Percentiles rank a stretch among this genome's conserved stretches.
Conservation (phyloP, 1,139 yeast genomes). For the Candida smagusa region DNA sequence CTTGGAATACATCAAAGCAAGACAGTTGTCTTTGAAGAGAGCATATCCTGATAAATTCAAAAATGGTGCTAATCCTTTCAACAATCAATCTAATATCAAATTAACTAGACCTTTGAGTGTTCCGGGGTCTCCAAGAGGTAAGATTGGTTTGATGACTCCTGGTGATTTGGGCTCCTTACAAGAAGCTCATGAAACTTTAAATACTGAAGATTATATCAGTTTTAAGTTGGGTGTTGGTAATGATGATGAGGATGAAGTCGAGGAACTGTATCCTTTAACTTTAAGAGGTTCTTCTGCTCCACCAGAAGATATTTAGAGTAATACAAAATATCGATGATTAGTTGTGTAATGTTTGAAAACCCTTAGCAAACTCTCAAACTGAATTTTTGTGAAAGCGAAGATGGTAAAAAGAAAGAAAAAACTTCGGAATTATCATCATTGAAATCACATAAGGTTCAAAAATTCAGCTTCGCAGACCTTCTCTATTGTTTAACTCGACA, state of each 20-base stretch:
- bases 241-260: constrained; percentile 45
- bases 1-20: constrained; percentile 89
- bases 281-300: constrained; percentile 46
- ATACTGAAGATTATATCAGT: constrained; percentile 76
- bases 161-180: constrained; percentile 97
- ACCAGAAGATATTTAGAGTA: constrained; percentile 18
- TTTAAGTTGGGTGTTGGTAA: constrained; percentile 65
- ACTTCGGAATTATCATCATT: too few relatives aligned
- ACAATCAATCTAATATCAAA: constrained; percentile 53
- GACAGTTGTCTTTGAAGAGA: constrained; percentile 85
- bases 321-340: background rate
- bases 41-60: constrained; percentile 89
- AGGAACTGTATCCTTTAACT: constrained; percentile 42
- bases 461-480: too few relatives aligned
- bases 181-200: constrained; percentile 72
- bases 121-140: constrained; percentile 86
- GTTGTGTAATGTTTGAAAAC: background rate
- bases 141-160: constrained; percentile 81
- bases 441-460: too few relatives aligned
- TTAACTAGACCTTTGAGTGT: constrained; percentile 90
- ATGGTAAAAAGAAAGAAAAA: too few relatives aligned
- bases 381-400: too few relatives aligned
- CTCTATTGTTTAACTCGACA: too few relatives aligned
- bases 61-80: constrained; percentile 62
- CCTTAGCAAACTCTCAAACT: too few relatives aligned